phyloP scores from a whole-genome alignment of 306 rosid species.

The Abrus pulchellus region DNA sequence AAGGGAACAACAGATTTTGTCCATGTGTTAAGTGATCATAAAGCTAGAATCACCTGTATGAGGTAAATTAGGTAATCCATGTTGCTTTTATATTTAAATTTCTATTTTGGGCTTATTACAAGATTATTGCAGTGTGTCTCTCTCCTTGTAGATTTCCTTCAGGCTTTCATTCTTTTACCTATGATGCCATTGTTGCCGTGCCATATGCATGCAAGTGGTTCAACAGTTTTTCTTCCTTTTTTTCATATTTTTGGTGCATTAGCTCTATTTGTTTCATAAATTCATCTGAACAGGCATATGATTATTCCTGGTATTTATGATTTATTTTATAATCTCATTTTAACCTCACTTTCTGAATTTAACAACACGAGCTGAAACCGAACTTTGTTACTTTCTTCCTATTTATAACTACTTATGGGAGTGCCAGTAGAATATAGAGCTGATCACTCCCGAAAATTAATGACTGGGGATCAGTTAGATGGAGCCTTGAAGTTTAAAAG shows the following conservation, averaged over 20 bases:
- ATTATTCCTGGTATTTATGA: neutral
- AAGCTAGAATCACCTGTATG: constrained; percentile 82
- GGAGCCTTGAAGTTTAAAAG: constrained; percentile 28
- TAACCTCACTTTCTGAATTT: constrained; percentile 22
- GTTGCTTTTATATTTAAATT: neutral
- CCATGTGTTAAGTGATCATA: constrained; percentile 57
- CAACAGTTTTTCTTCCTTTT: neutral
- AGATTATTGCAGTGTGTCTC: neutral
- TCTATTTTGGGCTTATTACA: neutral
- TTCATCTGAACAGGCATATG: constrained; percentile 27
- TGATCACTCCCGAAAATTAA: neutral
- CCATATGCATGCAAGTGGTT: neutral
- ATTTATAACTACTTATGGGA: neutral
- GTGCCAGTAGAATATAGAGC: neutral
- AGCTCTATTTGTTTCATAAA: constrained; percentile 30
- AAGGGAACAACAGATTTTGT: constrained; percentile 7
- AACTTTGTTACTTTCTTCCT: constrained; percentile 3
- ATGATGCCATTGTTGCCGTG: neutral
- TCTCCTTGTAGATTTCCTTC: neutral
- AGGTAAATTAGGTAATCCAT: constrained; percentile 58
- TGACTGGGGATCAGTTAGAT: neutral
- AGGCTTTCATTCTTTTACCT: neutral
- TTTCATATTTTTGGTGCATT: neutral
- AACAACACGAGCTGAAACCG: neutral
- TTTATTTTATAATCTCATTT: neutral